These are phyloP conservation scores for Daedalea quercina DNA, from an alignment of 768 basidiomycete genomes.

Conservation along the genomic window DNA sequence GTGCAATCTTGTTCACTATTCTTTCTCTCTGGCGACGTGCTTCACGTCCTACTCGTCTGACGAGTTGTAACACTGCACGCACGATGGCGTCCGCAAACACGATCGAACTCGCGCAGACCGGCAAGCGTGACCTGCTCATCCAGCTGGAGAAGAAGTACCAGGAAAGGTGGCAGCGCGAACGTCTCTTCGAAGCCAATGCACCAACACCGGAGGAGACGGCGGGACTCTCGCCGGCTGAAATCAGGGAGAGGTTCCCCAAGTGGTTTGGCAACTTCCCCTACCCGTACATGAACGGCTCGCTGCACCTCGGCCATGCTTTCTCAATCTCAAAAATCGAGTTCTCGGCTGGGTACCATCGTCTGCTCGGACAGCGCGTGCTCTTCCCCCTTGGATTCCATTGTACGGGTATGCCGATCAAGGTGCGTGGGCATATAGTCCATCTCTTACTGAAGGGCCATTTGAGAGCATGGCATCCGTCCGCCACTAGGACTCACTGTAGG, in stretches of 20 bases:
- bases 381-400: slow-evolving; percentile 99
- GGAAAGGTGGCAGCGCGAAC: slow-evolving; percentile 67
- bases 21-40: slow-evolving; percentile 15
- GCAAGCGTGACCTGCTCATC: slow-evolving; percentile 85
- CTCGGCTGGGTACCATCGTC: slow-evolving; percentile 87
- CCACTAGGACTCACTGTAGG: too few species aligned
- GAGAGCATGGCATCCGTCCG: too few species aligned
- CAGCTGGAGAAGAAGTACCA: slow-evolving; percentile 84
- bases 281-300: slow-evolving; percentile 97
- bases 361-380: slow-evolving; percentile 89
- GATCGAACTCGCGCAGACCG: slow-evolving; percentile 54
- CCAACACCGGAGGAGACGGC: slow-evolving; percentile 61
- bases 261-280: slow-evolving; percentile 97
- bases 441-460: too few species aligned
- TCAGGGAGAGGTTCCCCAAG: slow-evolving; percentile 79
- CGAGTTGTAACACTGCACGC: slow-evolving; percentile 7
- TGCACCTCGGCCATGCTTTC: slow-evolving; percentile 97
- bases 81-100: slow-evolving; percentile 16
- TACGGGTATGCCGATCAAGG: slow-evolving; percentile 99
- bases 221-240: slow-evolving; percentile 56
- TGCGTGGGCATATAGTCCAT: slow-evolving; percentile 31
- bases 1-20: slow-evolving; percentile 10
- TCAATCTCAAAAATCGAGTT: slow-evolving; percentile 99
- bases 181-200: slow-evolving; percentile 80
- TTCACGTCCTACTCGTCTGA: slow-evolving; percentile 13